Evolutionary conservation across 208 protist genomes (phyloP).

Genomic region (Vickermania spadyakhi): DNA sequence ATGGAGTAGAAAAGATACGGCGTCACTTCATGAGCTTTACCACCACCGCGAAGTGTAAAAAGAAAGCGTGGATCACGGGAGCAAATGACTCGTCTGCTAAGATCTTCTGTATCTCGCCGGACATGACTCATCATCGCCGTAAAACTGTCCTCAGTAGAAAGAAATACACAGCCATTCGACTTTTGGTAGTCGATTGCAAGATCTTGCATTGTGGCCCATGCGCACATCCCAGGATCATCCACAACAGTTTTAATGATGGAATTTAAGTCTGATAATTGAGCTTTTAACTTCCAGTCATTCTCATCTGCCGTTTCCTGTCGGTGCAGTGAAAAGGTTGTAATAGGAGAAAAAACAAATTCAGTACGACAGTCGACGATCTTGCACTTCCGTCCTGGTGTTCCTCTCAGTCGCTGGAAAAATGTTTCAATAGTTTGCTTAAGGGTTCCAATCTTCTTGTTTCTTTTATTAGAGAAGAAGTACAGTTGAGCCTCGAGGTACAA

Average conservation of each 20-base stretch:
- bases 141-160: slow-evolving; percentile 3
- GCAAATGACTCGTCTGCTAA: background rate
- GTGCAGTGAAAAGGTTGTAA: too few species aligned
- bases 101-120: background rate
- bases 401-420: too few species aligned
- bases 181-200: background rate
- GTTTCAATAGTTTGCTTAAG: too few species aligned
- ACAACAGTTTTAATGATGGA: background rate
- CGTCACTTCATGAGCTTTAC: background rate
- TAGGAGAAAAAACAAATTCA: too few species aligned
- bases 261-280: background rate
- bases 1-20: background rate
- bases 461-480: too few species aligned
- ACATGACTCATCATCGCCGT: slow-evolving; percentile 4
- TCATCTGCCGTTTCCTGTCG: too few species aligned
- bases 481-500: background rate
- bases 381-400: too few species aligned
- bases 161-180: background rate
- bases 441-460: too few species aligned
- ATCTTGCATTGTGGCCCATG: background rate
- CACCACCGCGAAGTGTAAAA: slow-evolving; percentile 1
- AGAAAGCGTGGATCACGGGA: slow-evolving; percentile 4
- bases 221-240: background rate
- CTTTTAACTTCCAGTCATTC: too few species aligned
- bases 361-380: too few species aligned